These are phyloP conservation scores for Panicum miliaceum DNA, from an alignment of 176 grass and related monocot species.

Conservation along the genomic window DNA sequence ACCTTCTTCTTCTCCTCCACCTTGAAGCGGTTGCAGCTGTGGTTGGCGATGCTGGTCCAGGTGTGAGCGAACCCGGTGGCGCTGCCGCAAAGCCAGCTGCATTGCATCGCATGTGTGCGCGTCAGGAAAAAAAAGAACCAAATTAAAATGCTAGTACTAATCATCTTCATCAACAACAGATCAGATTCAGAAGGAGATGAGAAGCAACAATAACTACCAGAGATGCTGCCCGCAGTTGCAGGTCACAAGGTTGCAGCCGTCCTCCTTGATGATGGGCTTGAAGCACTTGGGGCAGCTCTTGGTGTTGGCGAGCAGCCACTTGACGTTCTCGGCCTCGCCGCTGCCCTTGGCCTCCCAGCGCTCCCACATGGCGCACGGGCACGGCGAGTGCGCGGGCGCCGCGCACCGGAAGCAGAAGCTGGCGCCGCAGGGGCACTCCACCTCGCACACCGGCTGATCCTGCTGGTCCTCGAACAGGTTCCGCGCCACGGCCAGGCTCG, in stretches of 20 bases:
- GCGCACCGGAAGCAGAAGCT: constrained; percentile 63
- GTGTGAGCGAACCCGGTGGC: background rate
- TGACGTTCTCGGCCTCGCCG: constrained; percentile 37
- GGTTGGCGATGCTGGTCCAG: background rate
- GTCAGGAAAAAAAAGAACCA: background rate
- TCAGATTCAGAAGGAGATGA: too few species aligned
- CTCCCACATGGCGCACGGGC: constrained; percentile 56
- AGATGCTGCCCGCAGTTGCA: constrained; percentile 46
- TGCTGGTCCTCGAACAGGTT: constrained; percentile 76
- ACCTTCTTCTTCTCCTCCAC: constrained; percentile 33
- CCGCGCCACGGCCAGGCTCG: constrained; percentile 15
- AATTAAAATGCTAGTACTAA: background rate
- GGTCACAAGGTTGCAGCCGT: constrained; percentile 47
- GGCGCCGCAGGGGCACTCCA: constrained; percentile 52
- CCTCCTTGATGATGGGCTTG: constrained; percentile 44
- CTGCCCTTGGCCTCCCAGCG: constrained; percentile 42
- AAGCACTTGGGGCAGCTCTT: constrained; percentile 70
- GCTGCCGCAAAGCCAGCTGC: constrained; percentile 63
- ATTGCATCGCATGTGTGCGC: background rate
- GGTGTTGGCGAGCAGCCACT: constrained; percentile 55
- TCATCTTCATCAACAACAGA: background rate
- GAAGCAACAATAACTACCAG: too few species aligned
- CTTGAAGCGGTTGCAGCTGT: constrained; percentile 57
- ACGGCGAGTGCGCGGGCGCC: constrained; percentile 48
- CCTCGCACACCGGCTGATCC: constrained; percentile 54